These are phyloP conservation scores for Sarocladium kiliense DNA, from an alignment of 2,329 filamentous ascomycete genomes.

Conservation along the genomic window DNA sequence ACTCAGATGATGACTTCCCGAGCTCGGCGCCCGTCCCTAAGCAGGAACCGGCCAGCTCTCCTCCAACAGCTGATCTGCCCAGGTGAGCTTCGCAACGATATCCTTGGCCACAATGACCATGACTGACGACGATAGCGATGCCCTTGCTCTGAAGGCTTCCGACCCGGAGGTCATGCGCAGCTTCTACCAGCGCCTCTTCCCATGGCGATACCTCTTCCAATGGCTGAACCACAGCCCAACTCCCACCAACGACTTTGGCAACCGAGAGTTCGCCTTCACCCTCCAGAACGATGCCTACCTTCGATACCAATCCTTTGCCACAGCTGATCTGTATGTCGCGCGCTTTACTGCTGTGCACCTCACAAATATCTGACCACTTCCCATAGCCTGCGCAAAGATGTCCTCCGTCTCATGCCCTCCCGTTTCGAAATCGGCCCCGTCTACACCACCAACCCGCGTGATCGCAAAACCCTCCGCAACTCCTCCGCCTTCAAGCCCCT, in stretches of 20 bases:
- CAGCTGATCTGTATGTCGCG: constrained; percentile 42
- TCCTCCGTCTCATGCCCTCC: constrained; percentile 79
- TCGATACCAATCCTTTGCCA: constrained; percentile 72
- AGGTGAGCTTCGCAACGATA: constrained; percentile 27
- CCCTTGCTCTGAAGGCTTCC: constrained; percentile 42
- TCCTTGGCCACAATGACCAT: neutral
- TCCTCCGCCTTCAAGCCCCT: constrained; percentile 78
- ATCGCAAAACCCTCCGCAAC: constrained; percentile 82
- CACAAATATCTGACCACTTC: neutral
- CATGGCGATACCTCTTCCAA: constrained; percentile 90
- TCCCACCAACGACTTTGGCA: constrained; percentile 80
- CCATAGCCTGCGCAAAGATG: constrained; percentile 77
- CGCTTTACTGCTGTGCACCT: neutral
- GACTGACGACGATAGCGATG: constrained; percentile 21
- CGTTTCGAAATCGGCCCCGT: constrained; percentile 99
- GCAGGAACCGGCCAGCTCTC: constrained; percentile 33
- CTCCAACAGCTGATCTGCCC: constrained; percentile 33
- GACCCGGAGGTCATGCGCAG: constrained; percentile 84
- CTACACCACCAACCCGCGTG: constrained; percentile 88
- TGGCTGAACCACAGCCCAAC: constrained; percentile 94
- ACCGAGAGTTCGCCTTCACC: constrained; percentile 95
- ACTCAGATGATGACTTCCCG: constrained; percentile 58
- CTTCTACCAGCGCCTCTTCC: constrained; percentile 94
- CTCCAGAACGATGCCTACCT: constrained; percentile 89
- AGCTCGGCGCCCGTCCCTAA: constrained; percentile 38